Base-by-base conservation (phyloP, 139 green algal genomes). In the Bryopsis sp. region DNA sequence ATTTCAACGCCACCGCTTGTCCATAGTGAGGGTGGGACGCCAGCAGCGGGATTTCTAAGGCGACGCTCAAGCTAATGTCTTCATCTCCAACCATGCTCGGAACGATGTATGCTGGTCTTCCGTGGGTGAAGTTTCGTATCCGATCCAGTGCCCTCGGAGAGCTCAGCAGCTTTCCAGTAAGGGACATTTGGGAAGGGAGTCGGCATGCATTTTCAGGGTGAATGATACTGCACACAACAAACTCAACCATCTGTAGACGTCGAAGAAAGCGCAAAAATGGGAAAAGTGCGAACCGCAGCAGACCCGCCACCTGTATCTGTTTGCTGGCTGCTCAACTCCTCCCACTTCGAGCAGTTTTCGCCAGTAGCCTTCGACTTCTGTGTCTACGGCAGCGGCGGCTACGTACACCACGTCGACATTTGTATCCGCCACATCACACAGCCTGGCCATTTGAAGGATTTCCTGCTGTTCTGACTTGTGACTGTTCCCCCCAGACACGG, bases 331-430 rank as follows among this genome's bases (percentile, higher is more conserved):
- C 19, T 43, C 47, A 24, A 81, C 74, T 15, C 70, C 75, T 19
- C 79, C 68, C 47, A 85, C 78, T 68, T 86, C 61, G 70, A 89
- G 68, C 39, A 89, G 72, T 72, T 84, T 77, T 47, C 74, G 64
- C 79, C 79, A 85, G 61, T 86, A 83, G 15, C 39, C 7, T n/a
- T 79, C 36, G 19, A 85, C 74, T 35, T 84, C 77, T 0, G 58
- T 15, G 58, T 78, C 60, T 3, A 83, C 65, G 39, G 73, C 74
- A 26, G 72, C 66, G 4, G 83, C 76, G 34, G 80, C 63, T 29
- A 86, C 67, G 60, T 80, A 79, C 34, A 86, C 26, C 1, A 86
- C 71, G 31, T 81, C 73, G 36, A 80, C 70, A 39, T 79, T 46
- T 2, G 81, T 78, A 54, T 86, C 78, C 6, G 72, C 58, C 48